Evolutionary conservation across 768 basidiomycete genomes (phyloP), one percentile per base, ranked within the genome.

Genomic region (Mycena belliarum): DNA sequence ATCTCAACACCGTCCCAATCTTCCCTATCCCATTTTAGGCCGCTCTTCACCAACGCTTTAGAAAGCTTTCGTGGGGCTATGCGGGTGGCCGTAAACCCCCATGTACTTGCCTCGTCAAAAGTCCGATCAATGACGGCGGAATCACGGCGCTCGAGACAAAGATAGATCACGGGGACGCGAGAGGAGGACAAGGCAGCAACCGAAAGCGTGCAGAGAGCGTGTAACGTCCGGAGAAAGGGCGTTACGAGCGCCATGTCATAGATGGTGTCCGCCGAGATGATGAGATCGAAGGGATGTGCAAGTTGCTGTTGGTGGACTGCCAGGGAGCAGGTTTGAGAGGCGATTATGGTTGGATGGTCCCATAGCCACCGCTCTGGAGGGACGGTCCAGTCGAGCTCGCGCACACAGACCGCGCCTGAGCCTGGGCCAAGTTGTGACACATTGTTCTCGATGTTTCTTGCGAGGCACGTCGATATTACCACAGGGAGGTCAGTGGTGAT

Each of bases 1-100:
- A 95, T 78, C 72, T 95, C 91, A 24, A 94, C 77, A 5, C 81
- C 90, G 23, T 88, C 88, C 89, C 91, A 94, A 49, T 92, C 91
- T 7, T 79, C 78, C 65, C 73, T 78, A 14, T 73, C 72, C 91
- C 91, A 93, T 4, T 73, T 70, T 38, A 82, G 68, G 3, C 83
- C 82, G 14, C 75, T 76, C 63, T 82, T 86, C 53, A 78, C 79
- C 60, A 93, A 73, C 5, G 82, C 82, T 65, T 84, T 87, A 33
- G 70, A 70, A 15, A 95, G 64, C 66, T 85, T 88, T 35, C 73
- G 80, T 18, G 74, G 76, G 2, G 84, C 79, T 21, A 95, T 75
- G 11, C 83, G 83, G 44, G 81, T 79, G 15, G 84, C 72, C 7
- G 72, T 67, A 67, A 92, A 88, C 6, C 79, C 75, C 82, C 86